Conservation (phyloP, 192 early-diverging fungal species). For the Entomortierella chlamydospora region DNA sequence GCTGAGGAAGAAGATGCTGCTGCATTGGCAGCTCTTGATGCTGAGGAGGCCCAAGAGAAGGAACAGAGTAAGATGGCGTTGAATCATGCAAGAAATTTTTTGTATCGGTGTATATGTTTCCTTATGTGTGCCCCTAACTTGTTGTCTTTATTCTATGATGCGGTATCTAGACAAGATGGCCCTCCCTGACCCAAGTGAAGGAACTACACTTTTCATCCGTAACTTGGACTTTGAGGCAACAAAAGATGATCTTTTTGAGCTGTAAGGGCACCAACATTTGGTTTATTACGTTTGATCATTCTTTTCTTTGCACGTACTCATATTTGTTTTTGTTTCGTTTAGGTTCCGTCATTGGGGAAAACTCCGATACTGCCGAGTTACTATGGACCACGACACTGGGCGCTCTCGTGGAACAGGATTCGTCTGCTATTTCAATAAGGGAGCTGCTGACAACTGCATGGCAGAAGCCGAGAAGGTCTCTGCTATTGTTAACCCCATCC, state of each 20-base stretch:
- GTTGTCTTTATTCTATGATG: neutral
- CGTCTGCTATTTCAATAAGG: constrained; percentile 82
- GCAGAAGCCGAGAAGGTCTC: constrained; percentile 74
- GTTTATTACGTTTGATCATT: neutral
- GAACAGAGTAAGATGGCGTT: constrained; percentile 35
- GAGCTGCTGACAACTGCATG: constrained; percentile 82
- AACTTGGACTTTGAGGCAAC: constrained; percentile 94
- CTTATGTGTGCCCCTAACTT: too few relatives aligned
- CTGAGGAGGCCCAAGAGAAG: constrained; percentile 49
- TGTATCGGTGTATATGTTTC: neutral
- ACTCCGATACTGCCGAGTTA: constrained; percentile 85
- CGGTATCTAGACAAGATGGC: constrained; percentile 25
- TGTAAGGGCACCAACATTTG: constrained; percentile 33
- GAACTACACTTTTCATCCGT: constrained; percentile 91
- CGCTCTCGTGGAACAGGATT: constrained; percentile 95
- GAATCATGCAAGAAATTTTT: neutral
- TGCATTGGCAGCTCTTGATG: constrained; percentile 29
- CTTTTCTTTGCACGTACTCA: neutral
- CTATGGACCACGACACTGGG: constrained; percentile 85
- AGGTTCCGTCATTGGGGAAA: constrained; percentile 79
- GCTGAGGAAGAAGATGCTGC: constrained; percentile 45
- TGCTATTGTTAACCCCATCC: constrained; percentile 44
- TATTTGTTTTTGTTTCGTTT: constrained; percentile 62
- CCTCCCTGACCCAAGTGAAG: constrained; percentile 60
- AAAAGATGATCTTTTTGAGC: constrained; percentile 76